Conservation (phyloP, 352 stramenopile species). For the Phytophthora kernoviae region DNA sequence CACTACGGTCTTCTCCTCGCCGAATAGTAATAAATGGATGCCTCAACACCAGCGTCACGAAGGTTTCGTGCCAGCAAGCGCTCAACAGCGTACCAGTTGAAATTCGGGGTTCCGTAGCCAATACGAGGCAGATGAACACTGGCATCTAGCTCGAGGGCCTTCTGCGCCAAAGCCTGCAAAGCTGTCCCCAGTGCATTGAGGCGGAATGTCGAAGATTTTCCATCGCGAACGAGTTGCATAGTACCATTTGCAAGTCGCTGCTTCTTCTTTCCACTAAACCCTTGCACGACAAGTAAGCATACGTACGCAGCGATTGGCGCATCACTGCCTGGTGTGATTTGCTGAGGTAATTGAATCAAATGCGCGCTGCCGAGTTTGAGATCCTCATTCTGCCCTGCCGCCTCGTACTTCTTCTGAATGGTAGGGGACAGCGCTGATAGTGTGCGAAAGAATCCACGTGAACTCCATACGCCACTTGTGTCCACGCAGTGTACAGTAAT, state of each 20-base stretch:
- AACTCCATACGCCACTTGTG: slow-evolving; percentile 73
- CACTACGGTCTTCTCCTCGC: slow-evolving; percentile 14
- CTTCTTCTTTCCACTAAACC: slow-evolving; percentile 63
- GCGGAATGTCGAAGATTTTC: slow-evolving; percentile 71
- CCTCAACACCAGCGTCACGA: slow-evolving; percentile 50
- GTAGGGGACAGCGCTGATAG: slow-evolving; percentile 54
- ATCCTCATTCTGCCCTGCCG: slow-evolving; percentile 54
- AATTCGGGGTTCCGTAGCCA: slow-evolving; percentile 72
- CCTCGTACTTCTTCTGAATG: slow-evolving; percentile 71
- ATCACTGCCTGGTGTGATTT: slow-evolving; percentile 5
- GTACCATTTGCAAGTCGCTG: slow-evolving; percentile 36
- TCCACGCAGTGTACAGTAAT: slow-evolving; percentile 84
- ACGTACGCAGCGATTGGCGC: slow-evolving; percentile 43
- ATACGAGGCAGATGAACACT: slow-evolving; percentile 81
- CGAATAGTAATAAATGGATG: slow-evolving; percentile 80
- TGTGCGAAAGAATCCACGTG: slow-evolving; percentile 74
- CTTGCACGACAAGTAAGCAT: slow-evolving; percentile 76
- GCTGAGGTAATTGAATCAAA: slow-evolving; percentile 48
- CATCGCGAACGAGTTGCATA: slow-evolving; percentile 42
- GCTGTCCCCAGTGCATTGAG: slow-evolving; percentile 64
- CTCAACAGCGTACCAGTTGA: slow-evolving; percentile 87
- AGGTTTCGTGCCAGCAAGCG: slow-evolving; percentile 70
- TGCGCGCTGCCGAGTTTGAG: slow-evolving; percentile 79
- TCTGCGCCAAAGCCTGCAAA: slow-evolving; percentile 44
- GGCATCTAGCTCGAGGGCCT: slow-evolving; percentile 40